A percentile compares a stretch with the other conserved stretches of the same genome.
Evolutionary conservation across 768 basidiomycete species (phyloP).

Genomic region (Coprinellus micaceus): DNA sequence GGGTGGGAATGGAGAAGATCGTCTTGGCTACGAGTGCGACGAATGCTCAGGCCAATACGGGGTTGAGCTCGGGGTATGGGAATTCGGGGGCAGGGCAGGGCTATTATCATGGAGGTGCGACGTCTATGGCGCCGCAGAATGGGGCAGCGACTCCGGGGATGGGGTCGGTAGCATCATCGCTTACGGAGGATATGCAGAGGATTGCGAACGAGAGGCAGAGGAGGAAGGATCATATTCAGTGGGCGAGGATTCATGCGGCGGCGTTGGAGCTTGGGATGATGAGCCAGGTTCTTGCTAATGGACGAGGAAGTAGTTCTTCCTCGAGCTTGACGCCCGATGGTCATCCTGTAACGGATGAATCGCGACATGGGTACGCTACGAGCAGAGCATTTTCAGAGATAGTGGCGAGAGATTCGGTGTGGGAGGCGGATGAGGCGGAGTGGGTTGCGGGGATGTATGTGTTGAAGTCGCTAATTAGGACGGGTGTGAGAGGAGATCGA

Average conservation of each 20-base stretch:
- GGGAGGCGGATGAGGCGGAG: slow-evolving; percentile 64
- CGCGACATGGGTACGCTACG: slow-evolving; percentile 30
- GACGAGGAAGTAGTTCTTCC: slow-evolving; percentile 32
- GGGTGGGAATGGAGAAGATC: not conserved
- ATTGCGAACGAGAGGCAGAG: slow-evolving; percentile 58
- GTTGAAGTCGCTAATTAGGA: slow-evolving; percentile 54
- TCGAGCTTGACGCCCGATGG: too few relatives aligned
- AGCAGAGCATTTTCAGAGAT: slow-evolving; percentile 52
- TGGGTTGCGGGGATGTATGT: slow-evolving; percentile 66
- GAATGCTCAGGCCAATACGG: too few relatives aligned
- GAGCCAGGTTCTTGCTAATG: slow-evolving; percentile 7
- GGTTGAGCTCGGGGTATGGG: too few relatives aligned
- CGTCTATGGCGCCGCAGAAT: not conserved
- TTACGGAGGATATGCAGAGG: slow-evolving; percentile 60
- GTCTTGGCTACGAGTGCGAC: too few relatives aligned
- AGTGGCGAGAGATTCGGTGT: slow-evolving; percentile 62
- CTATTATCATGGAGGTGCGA: not conserved
- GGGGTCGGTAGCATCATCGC: slow-evolving; percentile 28
- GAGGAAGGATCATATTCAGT: slow-evolving; percentile 61
- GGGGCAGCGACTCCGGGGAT: slow-evolving; percentile 10
- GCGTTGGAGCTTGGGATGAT: slow-evolving; percentile 59
- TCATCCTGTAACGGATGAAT: too few relatives aligned
- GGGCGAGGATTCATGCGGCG: slow-evolving; percentile 64
- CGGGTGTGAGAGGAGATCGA: slow-evolving; percentile 43
- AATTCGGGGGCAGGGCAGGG: not conserved